These are phyloP conservation scores for Phialophora chinensis DNA, from an alignment of 2,329 filamentous ascomycete genomes.

Conservation along the genomic window DNA sequence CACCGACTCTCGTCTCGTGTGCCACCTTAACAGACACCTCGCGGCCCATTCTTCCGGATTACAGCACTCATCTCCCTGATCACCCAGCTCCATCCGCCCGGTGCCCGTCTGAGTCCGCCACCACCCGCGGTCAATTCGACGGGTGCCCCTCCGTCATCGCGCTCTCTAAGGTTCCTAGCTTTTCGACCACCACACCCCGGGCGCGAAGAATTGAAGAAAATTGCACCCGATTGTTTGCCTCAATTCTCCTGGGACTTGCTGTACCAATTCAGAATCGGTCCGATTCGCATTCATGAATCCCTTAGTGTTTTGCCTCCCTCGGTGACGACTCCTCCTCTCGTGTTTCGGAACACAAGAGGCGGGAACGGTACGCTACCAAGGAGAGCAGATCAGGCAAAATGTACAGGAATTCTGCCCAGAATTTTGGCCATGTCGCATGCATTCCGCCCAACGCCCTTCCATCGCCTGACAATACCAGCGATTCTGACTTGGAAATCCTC, in stretches of 20 bases:
- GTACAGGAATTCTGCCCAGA: constrained; percentile 31
- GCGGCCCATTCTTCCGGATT: constrained; percentile 3
- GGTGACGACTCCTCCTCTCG: constrained; percentile 6
- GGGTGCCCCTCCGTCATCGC: constrained; percentile 4
- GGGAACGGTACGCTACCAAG: not conserved
- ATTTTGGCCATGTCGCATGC: constrained; percentile 30
- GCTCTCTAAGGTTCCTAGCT: not conserved
- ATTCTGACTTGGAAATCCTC: constrained; percentile 33
- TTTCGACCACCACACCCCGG: not conserved
- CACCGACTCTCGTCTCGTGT: constrained; percentile 5
- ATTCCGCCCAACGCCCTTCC: constrained; percentile 27
- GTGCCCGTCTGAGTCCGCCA: not conserved
- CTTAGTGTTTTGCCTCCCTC: not conserved
- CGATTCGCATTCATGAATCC: constrained; percentile 8
- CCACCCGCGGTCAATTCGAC: constrained; percentile 1
- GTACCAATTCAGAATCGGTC: not conserved
- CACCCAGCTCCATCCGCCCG: constrained; percentile 7
- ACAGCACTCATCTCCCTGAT: not conserved
- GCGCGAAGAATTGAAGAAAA: constrained; percentile 1
- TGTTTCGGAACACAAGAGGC: not conserved
- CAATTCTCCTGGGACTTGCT: not conserved
- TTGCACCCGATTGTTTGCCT: not conserved
- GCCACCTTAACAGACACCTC: not conserved
- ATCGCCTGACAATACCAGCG: constrained; percentile 33
- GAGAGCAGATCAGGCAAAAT: constrained; percentile 1